These are phyloP conservation scores for Taphrina pruni DNA, from an alignment of 1,139 yeast species.

Conservation along the genomic window DNA sequence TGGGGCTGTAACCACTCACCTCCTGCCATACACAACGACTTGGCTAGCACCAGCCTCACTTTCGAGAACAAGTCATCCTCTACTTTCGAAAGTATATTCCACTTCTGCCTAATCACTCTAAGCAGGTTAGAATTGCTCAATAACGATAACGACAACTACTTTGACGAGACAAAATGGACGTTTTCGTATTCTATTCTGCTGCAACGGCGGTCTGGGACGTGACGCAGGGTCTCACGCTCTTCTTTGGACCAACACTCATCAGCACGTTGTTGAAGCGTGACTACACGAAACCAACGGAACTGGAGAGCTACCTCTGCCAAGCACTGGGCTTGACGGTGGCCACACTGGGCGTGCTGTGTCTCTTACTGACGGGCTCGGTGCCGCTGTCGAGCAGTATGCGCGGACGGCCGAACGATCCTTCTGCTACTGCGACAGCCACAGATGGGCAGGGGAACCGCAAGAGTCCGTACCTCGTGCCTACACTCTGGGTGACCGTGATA, in stretches of 20 bases:
- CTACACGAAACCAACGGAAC: conserved; percentile 15
- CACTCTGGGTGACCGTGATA: conserved; percentile 31
- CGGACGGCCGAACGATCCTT: neutral
- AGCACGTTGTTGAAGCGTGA: conserved; percentile 21
- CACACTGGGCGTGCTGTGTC: conserved; percentile 10
- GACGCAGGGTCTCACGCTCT: conserved; percentile 25
- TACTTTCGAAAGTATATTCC: too few species aligned
- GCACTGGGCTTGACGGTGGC: conserved; percentile 31
- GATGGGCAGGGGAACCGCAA: neutral
- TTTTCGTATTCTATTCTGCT: conserved; percentile 26
- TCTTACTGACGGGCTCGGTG: conserved; percentile 33
- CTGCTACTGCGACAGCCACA: neutral
- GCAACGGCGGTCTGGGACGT: conserved; percentile 37
- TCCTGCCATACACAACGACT: too few species aligned
- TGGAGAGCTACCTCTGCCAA: conserved; percentile 32
- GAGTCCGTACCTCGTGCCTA: conserved; percentile 32
- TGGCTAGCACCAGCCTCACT: too few species aligned
- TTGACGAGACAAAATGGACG: conserved; percentile 21
- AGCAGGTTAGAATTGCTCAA: neutral
- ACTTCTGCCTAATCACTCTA: too few species aligned
- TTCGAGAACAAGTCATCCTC: too few species aligned
- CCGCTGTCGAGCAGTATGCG: conserved; percentile 33
- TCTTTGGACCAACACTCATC: conserved; percentile 30
- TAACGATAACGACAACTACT: neutral
- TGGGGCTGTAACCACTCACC: neutral